Evolutionary conservation across 306 rosid genomes (phyloP), one percentile per base, ranked within the genome.

Genomic region (Arachis stenosperma): DNA sequence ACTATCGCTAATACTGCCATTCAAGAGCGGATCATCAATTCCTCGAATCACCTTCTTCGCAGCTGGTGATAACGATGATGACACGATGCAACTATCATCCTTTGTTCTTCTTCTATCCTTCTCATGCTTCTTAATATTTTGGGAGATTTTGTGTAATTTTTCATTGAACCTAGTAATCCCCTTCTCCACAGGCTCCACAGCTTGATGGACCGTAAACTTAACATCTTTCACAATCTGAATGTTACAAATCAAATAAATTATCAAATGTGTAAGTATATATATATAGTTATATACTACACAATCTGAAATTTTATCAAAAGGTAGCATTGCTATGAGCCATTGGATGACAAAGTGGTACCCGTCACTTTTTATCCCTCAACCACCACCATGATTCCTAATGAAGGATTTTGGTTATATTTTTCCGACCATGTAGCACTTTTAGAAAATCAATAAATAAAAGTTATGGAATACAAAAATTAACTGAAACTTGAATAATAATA

Each of bases 151-250:
- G 73, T 89, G 91, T 7, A 91, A 66, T 76, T 95, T 91, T 83
- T 87, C 91, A 15, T 92, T 88, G 83, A 95, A 91, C 83, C 75
- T 87, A 53, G 93, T 86, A 79, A 95, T 66, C 57, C 99, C 99
- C 89, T 95, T 91, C 82, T 95, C 99, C 63, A 95, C 82, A 15
- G 99, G 99, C 81, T 82, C 96, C 79, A 91, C 98, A 51, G 99
- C 99, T 83, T 95, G 99, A 79, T 81, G 85, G 52, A 95, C 98
- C 12, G 98, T 91, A 86, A 95, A 95, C 79, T 81, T 95, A 85
- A 95, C 87, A 44, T 95, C 99, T 2, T 84, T 87, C 71, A 95
- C 99, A 69, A 95, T 95, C 98, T 95, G 87, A 61, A 84, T 42
- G 66, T 40, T 60, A 40, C 66, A 53, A 72, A 74, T 60, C 46